Evolutionary conservation across 352 stramenopile species (phyloP), one percentile per base, ranked within the genome.

Genomic region (Phytophthora crassamura): DNA sequence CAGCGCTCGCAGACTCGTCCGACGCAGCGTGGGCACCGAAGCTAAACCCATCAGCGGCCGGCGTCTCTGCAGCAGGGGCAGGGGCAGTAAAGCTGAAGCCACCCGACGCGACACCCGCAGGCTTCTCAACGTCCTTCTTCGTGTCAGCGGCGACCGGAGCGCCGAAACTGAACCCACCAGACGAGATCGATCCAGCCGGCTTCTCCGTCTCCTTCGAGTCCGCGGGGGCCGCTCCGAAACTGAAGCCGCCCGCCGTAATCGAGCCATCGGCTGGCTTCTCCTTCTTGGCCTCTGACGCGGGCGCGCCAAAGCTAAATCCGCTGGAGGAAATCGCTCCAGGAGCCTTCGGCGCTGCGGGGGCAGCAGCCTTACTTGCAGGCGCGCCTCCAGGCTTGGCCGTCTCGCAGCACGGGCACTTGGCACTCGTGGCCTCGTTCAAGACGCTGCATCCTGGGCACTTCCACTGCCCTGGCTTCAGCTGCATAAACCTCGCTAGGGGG

Each of bases 351-450:
- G 35, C 57, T 15, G 45, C 41, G 38, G 64, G 20, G 7, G 58
- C 43, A 47, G 42, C 35, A 43, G 38, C 10, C 20, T 69, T 65
- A 12, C 35, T 12, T 32, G 48, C 12, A 35, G 40, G 16, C 18
- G 52, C 34, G 47, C 53, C 67, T 38, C 20, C 51, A 59, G 83
- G 85, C 38, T 90, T 88, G 5, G 51, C 51, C 6, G 80, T 86
- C 38, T 95, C 86, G 35, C 86, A 95, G 60, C 87, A 95, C 14
- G 87, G 87, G 51, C 87, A 95, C 69, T 95, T 94, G 9, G 59
- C 46, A 41, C 78, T 72, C 2, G 72, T 77, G 5, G 59, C 56
- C 20, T 82, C 72, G 42, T 95, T 95, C 22, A 77, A 76, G 4
- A 95, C 87, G 33, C 79, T 73, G 61, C 87, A 95, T 41, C 69